Evolutionary conservation across 2,329 filamentous ascomycete genomes (phyloP), one percentile per base, ranked within the genome.

Genomic region (Sphaerostilbella broomeana): DNA sequence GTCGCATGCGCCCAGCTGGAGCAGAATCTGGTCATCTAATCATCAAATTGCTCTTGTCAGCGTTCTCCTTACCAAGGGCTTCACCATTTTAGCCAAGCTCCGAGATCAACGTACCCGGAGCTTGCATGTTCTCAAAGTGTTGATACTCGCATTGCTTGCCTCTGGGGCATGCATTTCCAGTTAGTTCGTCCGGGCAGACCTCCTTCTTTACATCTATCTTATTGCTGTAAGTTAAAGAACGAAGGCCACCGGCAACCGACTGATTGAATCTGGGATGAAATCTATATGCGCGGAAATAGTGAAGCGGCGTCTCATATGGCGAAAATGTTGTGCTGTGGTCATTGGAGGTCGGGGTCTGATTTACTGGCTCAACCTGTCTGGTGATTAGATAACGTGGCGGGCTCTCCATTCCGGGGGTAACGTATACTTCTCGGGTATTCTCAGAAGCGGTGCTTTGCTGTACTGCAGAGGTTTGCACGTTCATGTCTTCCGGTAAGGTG

Each of bases 171-270:
- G 71, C 67, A 45, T 79, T 78, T 37, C 79, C 80, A 33, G 72
- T 70, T 47, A 85, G 66, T 61, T 94, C 86, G 53, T 77, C 82
- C 25, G 79, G 81, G 62, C 92, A 98, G 34, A 97, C 57, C 46
- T 77, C 75, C 51, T 75, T 80, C 45, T 77, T 71, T 17, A 80
- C 72, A 58, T 95, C 80, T 62, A 98, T 94, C 51, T 81, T 82
- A 63, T 94, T 86, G 65, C 86, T 95, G 66, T 90, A 97, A 29
- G 89, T 97, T 68, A 94, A 72, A 48, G 92, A 97, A 57, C 84
- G 81, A 56, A 88, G 82, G 29, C 90, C 90, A 46, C 81, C 83
- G 40, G 77, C 59, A 42, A 95, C 79, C 41, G 77, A 68, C 35
- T 82, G 62, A 48, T 71, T 68, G 63, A 81, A 97, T 36, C 76